Percentiles rank a stretch among this genome's conserved stretches.
Conservation (phyloP, 805 yeast genomes). For the Schwanniomyces polymorphus region DNA sequence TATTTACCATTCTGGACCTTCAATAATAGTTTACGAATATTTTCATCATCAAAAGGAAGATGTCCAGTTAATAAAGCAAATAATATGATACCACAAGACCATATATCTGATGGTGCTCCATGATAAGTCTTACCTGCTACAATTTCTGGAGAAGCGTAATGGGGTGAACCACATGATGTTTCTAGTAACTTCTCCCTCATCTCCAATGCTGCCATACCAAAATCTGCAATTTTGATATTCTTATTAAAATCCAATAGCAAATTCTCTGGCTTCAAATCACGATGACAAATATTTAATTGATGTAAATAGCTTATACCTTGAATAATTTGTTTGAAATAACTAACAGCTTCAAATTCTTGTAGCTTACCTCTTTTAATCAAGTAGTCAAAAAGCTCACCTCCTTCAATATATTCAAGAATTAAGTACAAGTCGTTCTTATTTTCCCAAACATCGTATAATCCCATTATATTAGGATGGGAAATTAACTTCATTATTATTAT, state of each 20-base stretch:
- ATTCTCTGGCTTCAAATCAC: conserved; percentile 84
- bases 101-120: conserved; percentile 83
- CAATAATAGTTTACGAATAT: conserved; percentile 64
- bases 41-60: conserved; percentile 82
- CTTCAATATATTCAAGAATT: conserved; percentile 81
- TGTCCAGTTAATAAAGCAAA: conserved; percentile 80
- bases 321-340: conserved; percentile 73
- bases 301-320: conserved; percentile 82
- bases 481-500: conserved; percentile 82
- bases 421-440: conserved; percentile 83
- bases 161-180: conserved; percentile 87
- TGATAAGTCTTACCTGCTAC: conserved; percentile 77
- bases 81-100: conserved; percentile 85
- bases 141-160: conserved; percentile 86
- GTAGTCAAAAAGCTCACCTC: conserved; percentile 82
- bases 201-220: conserved; percentile 88
- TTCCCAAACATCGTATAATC: conserved; percentile 94
- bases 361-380: conserved; percentile 70
- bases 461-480: conserved; percentile 76
- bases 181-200: conserved; percentile 67
- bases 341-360: conserved; percentile 71
- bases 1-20: conserved; percentile 78
- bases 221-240: conserved; percentile 78
- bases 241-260: conserved; percentile 64
- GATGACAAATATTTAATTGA: conserved; percentile 74